Evolutionary conservation across 2,329 filamentous ascomycete species (phyloP).

Genomic region (Ophiosphaerella herpotricha): DNA sequence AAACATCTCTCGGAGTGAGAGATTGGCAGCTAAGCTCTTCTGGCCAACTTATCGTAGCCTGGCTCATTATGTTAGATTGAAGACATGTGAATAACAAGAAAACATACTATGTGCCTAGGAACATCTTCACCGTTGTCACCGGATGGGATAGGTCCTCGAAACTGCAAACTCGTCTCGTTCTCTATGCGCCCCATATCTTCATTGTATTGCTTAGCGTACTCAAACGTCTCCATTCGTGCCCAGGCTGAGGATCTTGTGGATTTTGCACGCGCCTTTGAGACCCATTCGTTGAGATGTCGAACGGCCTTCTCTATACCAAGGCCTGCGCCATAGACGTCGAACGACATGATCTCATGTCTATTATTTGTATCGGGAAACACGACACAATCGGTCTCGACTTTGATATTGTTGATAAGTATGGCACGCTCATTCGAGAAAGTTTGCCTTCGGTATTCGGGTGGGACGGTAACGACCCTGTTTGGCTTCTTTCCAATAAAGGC

Average conservation of each 20-base stretch:
- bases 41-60: constrained; percentile 31
- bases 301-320: constrained; percentile 22
- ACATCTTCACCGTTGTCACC: constrained; percentile 3
- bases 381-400: constrained; percentile 22
- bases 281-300: constrained; percentile 34
- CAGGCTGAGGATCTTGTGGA: constrained; percentile 29
- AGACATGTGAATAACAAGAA: neutral
- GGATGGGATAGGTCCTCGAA: constrained; percentile 22
- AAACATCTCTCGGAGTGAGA: constrained; percentile 27
- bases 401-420: constrained; percentile 15
- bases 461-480: constrained; percentile 23
- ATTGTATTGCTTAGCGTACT: constrained; percentile 29
- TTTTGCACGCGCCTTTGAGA: constrained; percentile 23
- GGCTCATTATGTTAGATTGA: neutral
- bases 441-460: constrained; percentile 21
- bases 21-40: constrained; percentile 16
- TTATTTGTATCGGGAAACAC: constrained; percentile 18
- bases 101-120: constrained; percentile 12
- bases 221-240: constrained; percentile 33
- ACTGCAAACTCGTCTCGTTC: constrained; percentile 21
- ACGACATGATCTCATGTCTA: constrained; percentile 17
- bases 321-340: constrained; percentile 31
- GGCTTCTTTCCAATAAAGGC: constrained; percentile 17
- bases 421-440: constrained; percentile 18
- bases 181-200: constrained; percentile 20